Conservation (phyloP, 2,329 filamentous ascomycete species). For the Verticillium isaacii region DNA sequence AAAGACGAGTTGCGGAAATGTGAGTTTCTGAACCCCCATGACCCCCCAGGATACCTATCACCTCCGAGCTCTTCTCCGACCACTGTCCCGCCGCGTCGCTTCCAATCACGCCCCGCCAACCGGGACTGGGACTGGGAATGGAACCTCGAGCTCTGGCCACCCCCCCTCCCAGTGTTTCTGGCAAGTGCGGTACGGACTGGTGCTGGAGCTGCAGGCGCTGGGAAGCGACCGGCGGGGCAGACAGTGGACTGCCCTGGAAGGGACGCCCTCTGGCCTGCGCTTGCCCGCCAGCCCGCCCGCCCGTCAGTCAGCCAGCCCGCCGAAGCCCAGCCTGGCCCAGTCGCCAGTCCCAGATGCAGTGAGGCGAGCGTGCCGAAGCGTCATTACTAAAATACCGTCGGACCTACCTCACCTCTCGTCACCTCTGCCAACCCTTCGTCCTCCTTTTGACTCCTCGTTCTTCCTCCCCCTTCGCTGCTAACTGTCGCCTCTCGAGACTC, state of each 20-base stretch:
- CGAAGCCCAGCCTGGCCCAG: neutral
- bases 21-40: neutral
- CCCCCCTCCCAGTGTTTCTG: neutral
- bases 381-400: conserved; percentile 15
- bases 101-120: neutral
- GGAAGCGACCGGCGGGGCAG: neutral
- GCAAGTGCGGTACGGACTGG: neutral
- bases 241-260: neutral
- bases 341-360: neutral
- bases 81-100: neutral
- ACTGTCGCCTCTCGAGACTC: neutral
- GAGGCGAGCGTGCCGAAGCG: conserved; percentile 7
- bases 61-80: neutral
- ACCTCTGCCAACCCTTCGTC: conserved; percentile 8
- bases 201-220: neutral
- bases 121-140: neutral
- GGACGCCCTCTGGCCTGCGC: neutral
- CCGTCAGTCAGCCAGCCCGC: neutral
- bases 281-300: neutral
- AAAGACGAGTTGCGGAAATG: neutral
- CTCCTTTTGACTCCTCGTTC: conserved; percentile 3
- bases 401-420: conserved; percentile 1
- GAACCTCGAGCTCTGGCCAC: neutral
- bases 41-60: neutral
- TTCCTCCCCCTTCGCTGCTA: neutral